Base-by-base conservation (phyloP, 805 yeast species). In the Lachancea fermentati region DNA sequence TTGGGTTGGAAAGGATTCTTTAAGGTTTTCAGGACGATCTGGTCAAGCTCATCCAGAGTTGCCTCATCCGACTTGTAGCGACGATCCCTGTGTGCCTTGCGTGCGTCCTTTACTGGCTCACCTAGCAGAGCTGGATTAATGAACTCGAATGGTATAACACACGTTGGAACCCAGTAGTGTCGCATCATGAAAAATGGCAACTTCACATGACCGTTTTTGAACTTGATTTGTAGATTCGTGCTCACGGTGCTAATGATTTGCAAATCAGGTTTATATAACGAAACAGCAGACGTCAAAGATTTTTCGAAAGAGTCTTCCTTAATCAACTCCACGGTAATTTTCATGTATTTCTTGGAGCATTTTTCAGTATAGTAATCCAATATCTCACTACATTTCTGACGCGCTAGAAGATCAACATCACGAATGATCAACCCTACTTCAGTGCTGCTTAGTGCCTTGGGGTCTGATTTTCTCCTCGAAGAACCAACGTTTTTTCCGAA, bases 181-280 rank as follows among this genome's bases (percentile, higher is more conserved):
- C 54, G 51, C 57, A 55, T 52, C 14, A 58, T 36, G 30, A 58
- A 60, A 34, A 50, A 54, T 3, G 67, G 62, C 18, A 62, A 43
- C 38, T 62, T 62, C 1, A 62, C 59, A 19, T 55, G 51, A 2
- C 63, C 59, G 41, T 62, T 62, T 41, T 50, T 57, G 37, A 61
- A 62, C 39, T 60, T 62, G n/a, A 62, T 60, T 37, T 56, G 62
- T 31, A 60, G 39, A 34, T 62, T 62, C 7, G 62, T 54, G 34
- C 63, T 57, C 11, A 61, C 64, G 2, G 66, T 60, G 33, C 62
- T 57, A 7, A 59, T 47, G 7, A 60, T 44, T 37, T 58, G 58
- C 25, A 56, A 39, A 41, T 53, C 53, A 1, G 67, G 66, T 35
- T 49, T 50, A 37, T 58, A 60, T 13, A 61, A 44, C 11, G 54